phyloP scores from a whole-genome alignment of 257 asterid species.

The Petunia secreta region DNA sequence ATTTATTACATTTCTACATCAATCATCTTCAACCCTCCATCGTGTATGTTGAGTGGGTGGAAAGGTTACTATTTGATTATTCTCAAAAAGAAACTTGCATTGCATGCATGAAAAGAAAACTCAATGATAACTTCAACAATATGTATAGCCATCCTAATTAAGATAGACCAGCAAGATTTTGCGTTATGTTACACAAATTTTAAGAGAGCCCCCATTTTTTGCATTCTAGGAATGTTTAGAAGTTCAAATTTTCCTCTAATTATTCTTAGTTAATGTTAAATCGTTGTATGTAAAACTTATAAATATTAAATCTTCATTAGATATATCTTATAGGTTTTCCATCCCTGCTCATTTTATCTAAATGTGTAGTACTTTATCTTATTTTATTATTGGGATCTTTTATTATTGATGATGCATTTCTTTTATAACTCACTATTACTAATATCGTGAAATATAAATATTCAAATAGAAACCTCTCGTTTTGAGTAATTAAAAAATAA shows the following conservation, averaged over 20 bases:
- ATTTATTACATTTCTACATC: background rate
- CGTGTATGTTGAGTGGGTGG: background rate
- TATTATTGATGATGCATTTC: no score
- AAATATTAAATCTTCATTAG: background rate
- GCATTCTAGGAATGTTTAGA: background rate
- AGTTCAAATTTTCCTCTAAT: background rate
- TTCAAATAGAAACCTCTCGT: no score
- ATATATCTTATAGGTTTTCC: background rate
- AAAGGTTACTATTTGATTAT: background rate
- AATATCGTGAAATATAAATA: no score
- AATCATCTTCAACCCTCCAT: background rate
- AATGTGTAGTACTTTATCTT: no score
- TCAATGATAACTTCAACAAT: no score
- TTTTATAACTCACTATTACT: no score
- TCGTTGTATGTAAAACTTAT: background rate
- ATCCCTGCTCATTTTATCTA: no score
- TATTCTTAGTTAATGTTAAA: background rate
- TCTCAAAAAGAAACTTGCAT: background rate
- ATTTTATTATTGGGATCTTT: no score
- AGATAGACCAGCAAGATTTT: background rate
- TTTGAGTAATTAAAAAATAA: no score
- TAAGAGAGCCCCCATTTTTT: background rate
- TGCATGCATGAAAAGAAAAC: background rate
- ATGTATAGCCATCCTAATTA: background rate
- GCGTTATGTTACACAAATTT: background rate